These are phyloP conservation scores for Cordyceps militaris DNA, from an alignment of 2,329 filamentous ascomycete species.

Conservation along the genomic window DNA sequence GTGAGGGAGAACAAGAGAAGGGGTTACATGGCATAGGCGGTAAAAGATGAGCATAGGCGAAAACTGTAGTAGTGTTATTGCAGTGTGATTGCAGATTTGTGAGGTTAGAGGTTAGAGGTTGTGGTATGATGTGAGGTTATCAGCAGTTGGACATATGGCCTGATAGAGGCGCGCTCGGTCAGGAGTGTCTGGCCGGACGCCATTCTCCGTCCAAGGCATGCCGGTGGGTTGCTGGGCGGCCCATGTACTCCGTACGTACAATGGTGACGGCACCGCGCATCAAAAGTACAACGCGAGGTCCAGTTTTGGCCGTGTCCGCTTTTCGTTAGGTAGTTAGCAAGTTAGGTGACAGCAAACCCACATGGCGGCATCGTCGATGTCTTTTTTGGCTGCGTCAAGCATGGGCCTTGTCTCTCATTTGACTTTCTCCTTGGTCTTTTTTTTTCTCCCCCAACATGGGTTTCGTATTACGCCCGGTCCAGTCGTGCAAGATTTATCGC, in stretches of 20 bases:
- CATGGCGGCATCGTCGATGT: slow-evolving; percentile 12
- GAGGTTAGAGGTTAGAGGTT: background rate
- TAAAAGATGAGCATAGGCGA: background rate
- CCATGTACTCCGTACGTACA: background rate
- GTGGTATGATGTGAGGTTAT: background rate
- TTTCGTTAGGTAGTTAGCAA: no score
- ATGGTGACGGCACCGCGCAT: background rate
- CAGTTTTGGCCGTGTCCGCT: slow-evolving; percentile 8
- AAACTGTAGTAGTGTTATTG: background rate
- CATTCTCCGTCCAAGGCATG: slow-evolving; percentile 1
- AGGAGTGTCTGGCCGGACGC: background rate
- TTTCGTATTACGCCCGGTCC: background rate
- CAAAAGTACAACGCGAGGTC: background rate
- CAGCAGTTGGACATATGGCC: background rate
- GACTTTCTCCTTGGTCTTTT: background rate
- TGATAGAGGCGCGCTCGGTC: background rate
- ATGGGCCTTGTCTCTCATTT: slow-evolving; percentile 3
- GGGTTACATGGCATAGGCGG: slow-evolving; percentile 6
- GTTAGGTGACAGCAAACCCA: slow-evolving; percentile 2
- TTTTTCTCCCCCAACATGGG: background rate
- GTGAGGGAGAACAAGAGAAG: background rate
- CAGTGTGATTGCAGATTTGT: background rate
- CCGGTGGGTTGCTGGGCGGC: background rate
- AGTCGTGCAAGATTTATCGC: background rate
- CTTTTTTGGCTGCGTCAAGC: background rate